These are phyloP conservation scores for Spiraea crenata DNA, from an alignment of 331 rosid species.

Conservation along the genomic window DNA sequence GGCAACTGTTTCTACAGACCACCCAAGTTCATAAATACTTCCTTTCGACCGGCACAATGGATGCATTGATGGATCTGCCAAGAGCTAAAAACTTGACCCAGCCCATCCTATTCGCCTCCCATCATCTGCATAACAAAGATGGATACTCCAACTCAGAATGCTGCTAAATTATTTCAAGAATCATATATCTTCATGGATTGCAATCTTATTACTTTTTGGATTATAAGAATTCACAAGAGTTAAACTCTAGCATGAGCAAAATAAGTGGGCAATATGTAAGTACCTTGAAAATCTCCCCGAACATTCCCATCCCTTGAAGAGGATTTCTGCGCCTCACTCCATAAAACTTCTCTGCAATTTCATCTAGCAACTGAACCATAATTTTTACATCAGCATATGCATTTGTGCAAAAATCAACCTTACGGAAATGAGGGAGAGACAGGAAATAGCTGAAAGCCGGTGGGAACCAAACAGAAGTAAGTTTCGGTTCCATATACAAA, in stretches of 20 bases:
- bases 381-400: slow-evolving; percentile 32
- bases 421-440: neutral
- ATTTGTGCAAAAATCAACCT: neutral
- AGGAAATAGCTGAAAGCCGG: slow-evolving; percentile 1
- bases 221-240: neutral
- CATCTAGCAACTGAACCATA: slow-evolving; percentile 76
- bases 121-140: slow-evolving; percentile 63
- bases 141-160: slow-evolving; percentile 5
- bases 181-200: neutral
- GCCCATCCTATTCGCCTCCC: slow-evolving; percentile 53
- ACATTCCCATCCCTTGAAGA: slow-evolving; percentile 90
- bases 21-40: neutral
- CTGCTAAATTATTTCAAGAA: neutral
- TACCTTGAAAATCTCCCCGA: slow-evolving; percentile 95
- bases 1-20: neutral
- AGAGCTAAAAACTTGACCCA: slow-evolving; percentile 6
- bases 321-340: slow-evolving; percentile 84
- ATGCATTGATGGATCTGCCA: neutral
- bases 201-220: neutral
- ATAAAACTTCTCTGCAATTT: slow-evolving; percentile 74
- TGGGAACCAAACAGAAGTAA: neutral
- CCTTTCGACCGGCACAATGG: neutral
- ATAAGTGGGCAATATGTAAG: neutral
- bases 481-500: neutral
- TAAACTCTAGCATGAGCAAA: neutral